A percentile compares a stretch with the other conserved stretches of the same genome.
These are phyloP conservation scores for Euphorbia schlechtendalii DNA, from an alignment of 441 rosid genomes.

Conservation along the genomic window DNA sequence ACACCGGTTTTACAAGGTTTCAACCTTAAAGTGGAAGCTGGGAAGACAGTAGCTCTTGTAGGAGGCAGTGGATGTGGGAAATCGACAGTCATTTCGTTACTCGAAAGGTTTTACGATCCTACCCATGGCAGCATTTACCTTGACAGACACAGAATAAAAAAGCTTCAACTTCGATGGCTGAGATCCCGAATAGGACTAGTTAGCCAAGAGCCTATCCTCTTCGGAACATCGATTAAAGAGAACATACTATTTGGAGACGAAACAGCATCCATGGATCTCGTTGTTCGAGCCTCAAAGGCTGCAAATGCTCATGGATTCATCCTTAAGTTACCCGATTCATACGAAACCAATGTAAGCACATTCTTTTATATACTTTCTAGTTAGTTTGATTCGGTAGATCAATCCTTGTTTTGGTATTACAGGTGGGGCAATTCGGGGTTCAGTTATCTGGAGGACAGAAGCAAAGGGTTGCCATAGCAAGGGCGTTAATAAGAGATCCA, in stretches of 20 bases:
- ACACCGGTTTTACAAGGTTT: constrained; percentile 40
- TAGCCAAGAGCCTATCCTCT: constrained; percentile 58
- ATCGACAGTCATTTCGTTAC: constrained; percentile 47
- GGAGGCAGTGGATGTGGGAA: constrained; percentile 66
- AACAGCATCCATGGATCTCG: constrained; percentile 43
- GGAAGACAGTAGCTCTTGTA: constrained; percentile 49
- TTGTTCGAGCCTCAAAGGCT: constrained; percentile 39
- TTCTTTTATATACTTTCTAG: no score
- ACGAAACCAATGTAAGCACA: constrained; percentile 44
- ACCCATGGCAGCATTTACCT: constrained; percentile 35
- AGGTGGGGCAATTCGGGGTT: constrained; percentile 61
- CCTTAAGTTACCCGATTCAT: constrained; percentile 45
- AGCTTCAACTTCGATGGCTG: constrained; percentile 52
- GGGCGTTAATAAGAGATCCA: constrained; percentile 53
- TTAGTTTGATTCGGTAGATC: no score
- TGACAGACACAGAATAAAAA: constrained; percentile 43
- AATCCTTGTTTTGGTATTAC: no score
- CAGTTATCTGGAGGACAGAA: constrained; percentile 66
- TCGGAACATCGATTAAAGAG: constrained; percentile 49
- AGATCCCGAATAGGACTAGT: constrained; percentile 53
- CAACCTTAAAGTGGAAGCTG: constrained; percentile 43
- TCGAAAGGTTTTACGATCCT: constrained; percentile 57
- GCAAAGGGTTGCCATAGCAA: constrained; percentile 55
- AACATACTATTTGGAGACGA: constrained; percentile 54
- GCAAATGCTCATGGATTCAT: constrained; percentile 62